Percentiles rank a stretch among this genome's conserved stretches.
phyloP scores from a whole-genome alignment of 2,329 filamentous ascomycete species.

The Penicillium sp. region DNA sequence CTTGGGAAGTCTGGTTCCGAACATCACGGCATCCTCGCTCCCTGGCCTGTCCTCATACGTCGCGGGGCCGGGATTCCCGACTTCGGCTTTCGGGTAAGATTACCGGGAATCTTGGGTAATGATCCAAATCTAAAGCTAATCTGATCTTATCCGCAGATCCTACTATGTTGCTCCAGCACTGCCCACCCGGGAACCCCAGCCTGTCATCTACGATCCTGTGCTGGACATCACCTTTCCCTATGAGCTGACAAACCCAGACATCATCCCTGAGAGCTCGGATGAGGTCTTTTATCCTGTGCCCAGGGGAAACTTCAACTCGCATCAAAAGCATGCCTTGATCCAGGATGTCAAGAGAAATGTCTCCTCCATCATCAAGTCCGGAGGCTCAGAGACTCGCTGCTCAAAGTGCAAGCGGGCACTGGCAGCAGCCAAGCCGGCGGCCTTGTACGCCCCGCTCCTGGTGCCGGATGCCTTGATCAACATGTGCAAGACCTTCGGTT shows the following conservation, averaged over 20 bases:
- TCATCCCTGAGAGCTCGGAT: conserved; percentile 58
- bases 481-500: conserved; percentile 57
- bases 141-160: conserved; percentile 28
- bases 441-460: conserved; percentile 55
- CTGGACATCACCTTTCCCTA: conserved; percentile 61
- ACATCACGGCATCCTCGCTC: conserved; percentile 20
- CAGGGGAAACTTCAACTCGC: conserved; percentile 52
- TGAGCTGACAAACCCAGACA: conserved; percentile 61
- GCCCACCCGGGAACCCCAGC: conserved; percentile 59
- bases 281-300: conserved; percentile 58
- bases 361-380: conserved; percentile 53
- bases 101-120: background rate
- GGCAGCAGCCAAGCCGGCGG: conserved; percentile 57
- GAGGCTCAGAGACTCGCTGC: conserved; percentile 53
- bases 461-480: conserved; percentile 59
- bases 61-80: conserved; percentile 57
- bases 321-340: conserved; percentile 51
- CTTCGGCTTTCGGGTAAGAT: conserved; percentile 54
- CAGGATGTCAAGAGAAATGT: conserved; percentile 49
- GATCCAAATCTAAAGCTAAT: conserved; percentile 17
- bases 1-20: conserved; percentile 17
- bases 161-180: conserved; percentile 55
- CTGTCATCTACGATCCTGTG: conserved; percentile 60
- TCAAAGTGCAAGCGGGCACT: conserved; percentile 61
- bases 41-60: conserved; percentile 34